Conservation (phyloP, 805 yeast species). For the Candida gorgasii region DNA sequence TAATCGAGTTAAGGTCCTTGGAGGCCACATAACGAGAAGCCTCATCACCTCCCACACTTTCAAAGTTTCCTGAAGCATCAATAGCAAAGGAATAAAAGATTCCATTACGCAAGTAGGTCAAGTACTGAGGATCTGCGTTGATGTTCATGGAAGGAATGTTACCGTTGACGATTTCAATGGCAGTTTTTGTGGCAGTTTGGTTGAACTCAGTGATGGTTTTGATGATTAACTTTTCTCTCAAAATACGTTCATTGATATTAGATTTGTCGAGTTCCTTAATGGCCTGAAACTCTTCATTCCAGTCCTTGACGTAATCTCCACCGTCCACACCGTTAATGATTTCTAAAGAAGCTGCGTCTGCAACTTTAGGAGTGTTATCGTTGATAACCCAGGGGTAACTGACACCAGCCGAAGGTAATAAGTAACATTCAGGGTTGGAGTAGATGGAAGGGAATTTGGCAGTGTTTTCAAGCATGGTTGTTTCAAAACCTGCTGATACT, state of each 20-base stretch:
- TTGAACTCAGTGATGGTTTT: slow-evolving; percentile 77
- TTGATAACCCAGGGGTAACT: slow-evolving; percentile 79
- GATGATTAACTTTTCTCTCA: slow-evolving; percentile 73
- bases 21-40: slow-evolving; percentile 80
- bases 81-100: slow-evolving; percentile 83
- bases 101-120: slow-evolving; percentile 75
- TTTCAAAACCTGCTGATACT: slow-evolving; percentile 64
- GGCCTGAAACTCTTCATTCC: slow-evolving; percentile 90
- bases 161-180: slow-evolving; percentile 71
- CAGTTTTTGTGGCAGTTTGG: slow-evolving; percentile 73
- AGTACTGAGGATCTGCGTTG: slow-evolving; percentile 59
- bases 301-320: slow-evolving; percentile 63
- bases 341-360: slow-evolving; percentile 60
- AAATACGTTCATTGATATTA: slow-evolving; percentile 62
- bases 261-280: slow-evolving; percentile 67
- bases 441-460: slow-evolving; percentile 38
- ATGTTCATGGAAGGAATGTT: slow-evolving; percentile 80
- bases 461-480: slow-evolving; percentile 54
- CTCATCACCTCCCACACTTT: slow-evolving; percentile 71
- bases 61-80: slow-evolving; percentile 63
- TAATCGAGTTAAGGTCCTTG: slow-evolving; percentile 77
- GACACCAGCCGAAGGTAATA: slow-evolving; percentile 62
- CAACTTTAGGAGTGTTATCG: slow-evolving; percentile 22
- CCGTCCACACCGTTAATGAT: slow-evolving; percentile 61
- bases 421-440: slow-evolving; percentile 54